Percentiles rank a stretch among this genome's conserved stretches.
phyloP scores from a whole-genome alignment of 164 flowering plant species.

The Vitis labrusca region DNA sequence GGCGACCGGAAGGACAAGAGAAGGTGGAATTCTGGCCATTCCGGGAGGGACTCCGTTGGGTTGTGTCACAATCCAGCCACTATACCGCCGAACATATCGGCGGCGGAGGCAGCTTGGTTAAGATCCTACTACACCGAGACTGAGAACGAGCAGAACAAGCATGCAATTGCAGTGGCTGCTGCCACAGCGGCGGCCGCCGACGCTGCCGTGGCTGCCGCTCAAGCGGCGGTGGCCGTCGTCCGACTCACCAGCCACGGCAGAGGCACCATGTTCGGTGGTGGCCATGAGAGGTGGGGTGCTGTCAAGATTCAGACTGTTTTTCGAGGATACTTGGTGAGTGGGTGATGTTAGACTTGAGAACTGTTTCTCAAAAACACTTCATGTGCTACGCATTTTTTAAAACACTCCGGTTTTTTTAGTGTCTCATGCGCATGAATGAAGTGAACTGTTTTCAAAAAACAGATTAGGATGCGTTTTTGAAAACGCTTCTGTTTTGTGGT shows the following conservation, averaged over 20 bases:
- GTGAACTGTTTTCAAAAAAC: too few relatives aligned
- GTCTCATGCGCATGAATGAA: too few relatives aligned
- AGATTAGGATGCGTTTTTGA: too few relatives aligned
- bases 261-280: constrained; percentile 59
- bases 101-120: constrained; percentile 56
- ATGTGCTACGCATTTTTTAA: neutral
- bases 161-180: constrained; percentile 96
- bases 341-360: neutral
- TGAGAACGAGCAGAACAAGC: constrained; percentile 77
- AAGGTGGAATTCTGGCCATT: constrained; percentile 7
- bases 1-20: constrained; percentile 18
- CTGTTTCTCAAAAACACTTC: neutral
- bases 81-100: constrained; percentile 44
- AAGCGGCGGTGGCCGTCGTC: constrained; percentile 85
- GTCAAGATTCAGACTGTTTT: constrained; percentile 75
- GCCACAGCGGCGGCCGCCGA: constrained; percentile 96
- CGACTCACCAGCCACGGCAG: constrained; percentile 80
- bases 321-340: constrained; percentile 73
- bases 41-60: constrained; percentile 18
- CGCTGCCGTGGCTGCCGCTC: constrained; percentile 93
- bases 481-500: too few relatives aligned
- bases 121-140: constrained; percentile 55
- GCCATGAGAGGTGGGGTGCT: constrained; percentile 73
- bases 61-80: constrained; percentile 38
- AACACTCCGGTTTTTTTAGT: neutral